Evolutionary conservation across 176 grass and related monocot genomes (phyloP).

Genomic region (Phragmites australis): DNA sequence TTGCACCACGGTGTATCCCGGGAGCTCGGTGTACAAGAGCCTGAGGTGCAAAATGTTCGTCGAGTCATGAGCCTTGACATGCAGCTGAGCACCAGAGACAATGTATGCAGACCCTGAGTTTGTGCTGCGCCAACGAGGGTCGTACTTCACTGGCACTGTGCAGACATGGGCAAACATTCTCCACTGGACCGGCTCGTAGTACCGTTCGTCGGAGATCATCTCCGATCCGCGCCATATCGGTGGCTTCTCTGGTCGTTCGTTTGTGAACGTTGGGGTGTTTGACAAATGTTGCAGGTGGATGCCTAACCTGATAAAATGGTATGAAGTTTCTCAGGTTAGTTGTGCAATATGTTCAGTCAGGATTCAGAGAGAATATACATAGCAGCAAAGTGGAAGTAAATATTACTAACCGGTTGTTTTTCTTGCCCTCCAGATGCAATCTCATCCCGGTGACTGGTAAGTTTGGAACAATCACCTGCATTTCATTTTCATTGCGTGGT

Average conservation of each 20-base stretch:
- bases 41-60: constrained; percentile 66
- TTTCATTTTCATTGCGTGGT: neutral
- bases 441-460: constrained; percentile 83
- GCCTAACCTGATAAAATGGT: constrained; percentile 44
- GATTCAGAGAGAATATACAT: neutral
- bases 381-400: neutral
- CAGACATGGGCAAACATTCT: constrained; percentile 78
- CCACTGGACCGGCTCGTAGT: constrained; percentile 72
- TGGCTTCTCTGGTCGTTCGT: neutral
- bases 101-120: constrained; percentile 38
- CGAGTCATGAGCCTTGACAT: constrained; percentile 43
- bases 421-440: constrained; percentile 89
- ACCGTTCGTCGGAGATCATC: constrained; percentile 58
- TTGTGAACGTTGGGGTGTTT: constrained; percentile 57
- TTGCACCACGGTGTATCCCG: constrained; percentile 51
- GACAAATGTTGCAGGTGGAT: constrained; percentile 86
- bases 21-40: constrained; percentile 67
- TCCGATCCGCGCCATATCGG: constrained; percentile 71
- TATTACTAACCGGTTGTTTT: constrained; percentile 60
- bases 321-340: neutral
- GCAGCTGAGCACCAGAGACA: constrained; percentile 74
- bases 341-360: neutral
- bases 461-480: constrained; percentile 68
- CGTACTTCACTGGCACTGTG: constrained; percentile 77
- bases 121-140: constrained; percentile 41